phyloP scores from a whole-genome alignment of 2,329 filamentous ascomycete species.

The Penicillium glabrum region DNA sequence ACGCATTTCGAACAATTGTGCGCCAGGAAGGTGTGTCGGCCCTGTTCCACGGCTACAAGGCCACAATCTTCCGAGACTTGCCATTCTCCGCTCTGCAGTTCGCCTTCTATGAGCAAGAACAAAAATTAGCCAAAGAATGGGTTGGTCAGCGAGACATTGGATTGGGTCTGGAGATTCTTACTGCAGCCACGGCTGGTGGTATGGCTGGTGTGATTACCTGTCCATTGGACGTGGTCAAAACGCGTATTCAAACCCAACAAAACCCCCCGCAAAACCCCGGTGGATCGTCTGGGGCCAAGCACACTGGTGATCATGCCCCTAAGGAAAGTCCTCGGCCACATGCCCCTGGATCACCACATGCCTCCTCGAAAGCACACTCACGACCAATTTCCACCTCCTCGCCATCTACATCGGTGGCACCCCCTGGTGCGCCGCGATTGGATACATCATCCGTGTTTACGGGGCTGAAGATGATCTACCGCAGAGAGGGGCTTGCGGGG shows the following conservation, averaged over 20 bases:
- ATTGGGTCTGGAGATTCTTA: slow-evolving; percentile 78
- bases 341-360: slow-evolving; percentile 18
- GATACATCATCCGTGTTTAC: slow-evolving; percentile 87
- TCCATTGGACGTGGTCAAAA: slow-evolving; percentile 96
- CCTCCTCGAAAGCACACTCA: slow-evolving; percentile 51
- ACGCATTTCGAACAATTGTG: slow-evolving; percentile 84
- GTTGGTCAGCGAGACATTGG: slow-evolving; percentile 82
- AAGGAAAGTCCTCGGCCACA: slow-evolving; percentile 33
- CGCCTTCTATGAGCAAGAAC: slow-evolving; percentile 96
- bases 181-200: slow-evolving; percentile 84
- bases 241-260: slow-evolving; percentile 89
- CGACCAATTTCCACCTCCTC: slow-evolving; percentile 86
- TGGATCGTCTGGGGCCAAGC: slow-evolving; percentile 27
- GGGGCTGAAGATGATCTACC: slow-evolving; percentile 84
- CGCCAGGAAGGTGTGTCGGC: slow-evolving; percentile 78
- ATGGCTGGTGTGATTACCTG: slow-evolving; percentile 93
- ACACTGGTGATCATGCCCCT: slow-evolving; percentile 23
- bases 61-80: slow-evolving; percentile 88
- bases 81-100: slow-evolving; percentile 97
- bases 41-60: slow-evolving; percentile 95
- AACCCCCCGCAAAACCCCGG: slow-evolving; percentile 48
- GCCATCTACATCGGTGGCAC: slow-evolving; percentile 77
- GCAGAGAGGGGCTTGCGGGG: slow-evolving; percentile 80
- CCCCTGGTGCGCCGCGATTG: slow-evolving; percentile 74
- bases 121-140: slow-evolving; percentile 75